Conservation (phyloP, 768 basidiomycete genomes). For the Botryobasidium botryosum region DNA sequence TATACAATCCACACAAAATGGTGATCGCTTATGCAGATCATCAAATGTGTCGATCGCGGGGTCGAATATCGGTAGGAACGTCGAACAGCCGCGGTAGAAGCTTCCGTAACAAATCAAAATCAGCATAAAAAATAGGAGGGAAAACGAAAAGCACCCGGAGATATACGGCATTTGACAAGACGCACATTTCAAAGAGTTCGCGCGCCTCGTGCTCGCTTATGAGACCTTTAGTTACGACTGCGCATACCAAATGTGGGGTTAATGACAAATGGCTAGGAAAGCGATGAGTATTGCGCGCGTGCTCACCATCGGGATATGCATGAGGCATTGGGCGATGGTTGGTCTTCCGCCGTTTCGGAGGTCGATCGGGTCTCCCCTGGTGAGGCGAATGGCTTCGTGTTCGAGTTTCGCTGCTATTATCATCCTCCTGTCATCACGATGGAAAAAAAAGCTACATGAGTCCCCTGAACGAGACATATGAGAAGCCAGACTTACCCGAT, state of each 20-base stretch:
- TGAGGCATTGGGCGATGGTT: conserved; percentile 44
- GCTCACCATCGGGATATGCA: conserved; percentile 61
- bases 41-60: conserved; percentile 70
- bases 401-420: background rate
- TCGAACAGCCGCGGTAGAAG: conserved; percentile 86
- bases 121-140: background rate
- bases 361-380: conserved; percentile 20
- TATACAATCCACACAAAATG: conserved; percentile 83
- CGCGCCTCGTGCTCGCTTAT: conserved; percentile 71
- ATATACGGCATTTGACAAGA: conserved; percentile 3
- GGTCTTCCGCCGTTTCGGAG: conserved; percentile 54
- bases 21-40: conserved; percentile 70
- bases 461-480: background rate
- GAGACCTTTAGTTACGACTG: conserved; percentile 72
- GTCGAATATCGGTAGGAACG: conserved; percentile 81
- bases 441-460: background rate
- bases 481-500: conserved; percentile 1
- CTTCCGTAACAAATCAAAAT: conserved; percentile 23
- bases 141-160: background rate
- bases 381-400: background rate
- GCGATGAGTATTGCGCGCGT: conserved; percentile 1
- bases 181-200: conserved; percentile 71
- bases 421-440: background rate
- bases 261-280: background rate
- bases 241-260: background rate